Base-by-base conservation (phyloP, 2,329 filamentous ascomycete genomes). In the Neurospora sp. region DNA sequence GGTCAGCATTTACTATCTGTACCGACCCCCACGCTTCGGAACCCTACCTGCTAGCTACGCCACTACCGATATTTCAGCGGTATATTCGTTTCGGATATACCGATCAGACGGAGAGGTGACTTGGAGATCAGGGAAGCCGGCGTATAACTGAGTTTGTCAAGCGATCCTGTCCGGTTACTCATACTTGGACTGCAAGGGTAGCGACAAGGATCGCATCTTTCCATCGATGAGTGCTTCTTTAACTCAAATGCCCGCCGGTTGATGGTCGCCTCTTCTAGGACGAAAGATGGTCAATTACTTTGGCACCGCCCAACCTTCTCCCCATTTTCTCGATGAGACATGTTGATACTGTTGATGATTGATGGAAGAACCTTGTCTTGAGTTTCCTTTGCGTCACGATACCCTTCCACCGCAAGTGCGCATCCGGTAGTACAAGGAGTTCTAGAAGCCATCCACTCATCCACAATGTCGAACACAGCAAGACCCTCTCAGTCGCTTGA, bases 1-100 rank as follows among this genome's bases (percentile, higher is more conserved):
- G 52, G 1, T 77, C 78, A 77, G 80, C 78, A 77, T 80, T 77
- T 79, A 80, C 77, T 77, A 77, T 80, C 75, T 76, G 77, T 71
- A 72, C 76, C 72, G 72, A 5, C 23, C 72, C 71, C 71, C 71
- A 67, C 70, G 74, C 8, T n/a, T 33, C 23, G 3, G 19, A 67
- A 28, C 6, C 2, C n/a, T 15, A 46, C 39, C 17, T 43, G 39
- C 39, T 23, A 43, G 28, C 8, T 40, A 40, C 11, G 10, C 36
- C 38, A 6, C 28, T 66, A 38, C 36, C 66, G 36, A 38, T 66
- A 40, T 10, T 33, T 28, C 28, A 62, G 12, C 28, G 15, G 15
- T 36, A 4, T 17, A 3, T 5, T 17, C 23, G 6, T 62, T 33
- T 62, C 52, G 52, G 52, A 36, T 36, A 17, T 33, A 62, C 52